phyloP scores from a whole-genome alignment of 352 stramenopile species.

The Globisporangium parvum region DNA sequence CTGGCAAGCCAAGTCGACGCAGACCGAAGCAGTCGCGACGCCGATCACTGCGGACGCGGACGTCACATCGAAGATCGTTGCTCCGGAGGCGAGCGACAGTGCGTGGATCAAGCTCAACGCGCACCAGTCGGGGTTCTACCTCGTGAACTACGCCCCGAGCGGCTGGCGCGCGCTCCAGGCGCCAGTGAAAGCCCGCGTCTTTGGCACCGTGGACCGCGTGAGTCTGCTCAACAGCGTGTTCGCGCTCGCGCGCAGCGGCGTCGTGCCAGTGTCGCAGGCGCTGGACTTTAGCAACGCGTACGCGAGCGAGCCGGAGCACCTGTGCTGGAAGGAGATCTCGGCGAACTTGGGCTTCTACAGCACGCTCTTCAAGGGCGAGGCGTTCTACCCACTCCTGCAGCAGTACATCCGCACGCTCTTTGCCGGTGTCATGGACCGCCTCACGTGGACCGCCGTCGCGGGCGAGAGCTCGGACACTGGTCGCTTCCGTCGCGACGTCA shows the following conservation, averaged over 20 bases:
- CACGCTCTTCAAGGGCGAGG: constrained; percentile 42
- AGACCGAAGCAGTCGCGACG: constrained; percentile 18
- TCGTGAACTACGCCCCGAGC: constrained; percentile 88
- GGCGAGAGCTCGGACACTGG: constrained; percentile 29
- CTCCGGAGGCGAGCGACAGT: constrained; percentile 24
- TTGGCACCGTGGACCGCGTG: constrained; percentile 87
- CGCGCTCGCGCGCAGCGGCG: constrained; percentile 70
- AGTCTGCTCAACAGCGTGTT: constrained; percentile 91
- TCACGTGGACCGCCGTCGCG: constrained; percentile 33
- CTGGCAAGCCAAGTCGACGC: constrained; percentile 47
- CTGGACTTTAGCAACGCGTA: constrained; percentile 63
- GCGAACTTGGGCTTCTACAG: constrained; percentile 41
- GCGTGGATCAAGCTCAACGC: constrained; percentile 96
- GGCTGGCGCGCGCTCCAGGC: constrained; percentile 81
- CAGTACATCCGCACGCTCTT: constrained; percentile 53
- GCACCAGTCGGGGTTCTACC: constrained; percentile 91
- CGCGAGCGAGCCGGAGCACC: constrained; percentile 42
- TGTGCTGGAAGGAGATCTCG: constrained; percentile 70
- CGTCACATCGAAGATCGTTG: constrained; percentile 75
- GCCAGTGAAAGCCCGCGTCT: constrained; percentile 35
- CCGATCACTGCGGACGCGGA: constrained; percentile 63
- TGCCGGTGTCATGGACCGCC: constrained; percentile 33
- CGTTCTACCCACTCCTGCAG: constrained; percentile 50
- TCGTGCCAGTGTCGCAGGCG: constrained; percentile 38
- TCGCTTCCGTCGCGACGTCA: constrained; percentile 58